Percentiles rank a stretch among this genome's conserved stretches.
Evolutionary conservation across 305 asterid species (phyloP).

Genomic region (Caryopteris hybrid): DNA sequence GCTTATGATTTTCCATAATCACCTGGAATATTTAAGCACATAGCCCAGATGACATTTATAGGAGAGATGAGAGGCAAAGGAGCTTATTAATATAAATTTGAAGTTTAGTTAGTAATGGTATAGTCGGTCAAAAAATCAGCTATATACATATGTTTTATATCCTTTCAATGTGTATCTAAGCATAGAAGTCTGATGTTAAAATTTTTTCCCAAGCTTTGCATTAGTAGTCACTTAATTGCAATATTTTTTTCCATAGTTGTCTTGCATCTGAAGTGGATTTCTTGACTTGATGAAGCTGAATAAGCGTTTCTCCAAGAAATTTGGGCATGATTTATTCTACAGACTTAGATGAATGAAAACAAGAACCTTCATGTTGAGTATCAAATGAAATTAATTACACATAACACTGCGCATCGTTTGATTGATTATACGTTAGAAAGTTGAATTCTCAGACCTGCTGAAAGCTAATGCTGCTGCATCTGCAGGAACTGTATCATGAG

Average conservation of each 20-base stretch:
- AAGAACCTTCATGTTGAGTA: not conserved
- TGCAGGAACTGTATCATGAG: constrained; percentile 97
- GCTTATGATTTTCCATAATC: constrained; percentile 1
- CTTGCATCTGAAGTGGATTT: constrained; percentile 2
- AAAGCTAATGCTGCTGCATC: constrained; percentile 14
- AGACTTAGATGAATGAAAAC: not conserved
- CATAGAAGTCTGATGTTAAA: not conserved
- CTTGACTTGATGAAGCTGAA: constrained; percentile 1
- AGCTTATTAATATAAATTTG: not conserved
- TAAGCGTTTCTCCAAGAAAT: not conserved
- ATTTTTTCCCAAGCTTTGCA: constrained; percentile 1
- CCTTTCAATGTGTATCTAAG: not conserved
- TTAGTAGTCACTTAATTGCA: not conserved
- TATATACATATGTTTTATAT: not conserved
- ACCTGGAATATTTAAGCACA: not conserved
- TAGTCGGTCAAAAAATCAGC: not conserved
- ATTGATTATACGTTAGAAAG: not conserved
- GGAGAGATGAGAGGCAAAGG: not conserved
- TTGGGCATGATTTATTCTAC: not conserved
- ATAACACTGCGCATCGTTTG: not conserved
- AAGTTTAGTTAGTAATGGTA: not conserved
- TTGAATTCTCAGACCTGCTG: not conserved
- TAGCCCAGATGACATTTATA: not conserved
- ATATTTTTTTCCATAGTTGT: constrained; percentile 1
- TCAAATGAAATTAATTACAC: not conserved